Evolutionary conservation across 2,329 filamentous ascomycete genomes (phyloP).

Genomic region (Orbilia javanica): DNA sequence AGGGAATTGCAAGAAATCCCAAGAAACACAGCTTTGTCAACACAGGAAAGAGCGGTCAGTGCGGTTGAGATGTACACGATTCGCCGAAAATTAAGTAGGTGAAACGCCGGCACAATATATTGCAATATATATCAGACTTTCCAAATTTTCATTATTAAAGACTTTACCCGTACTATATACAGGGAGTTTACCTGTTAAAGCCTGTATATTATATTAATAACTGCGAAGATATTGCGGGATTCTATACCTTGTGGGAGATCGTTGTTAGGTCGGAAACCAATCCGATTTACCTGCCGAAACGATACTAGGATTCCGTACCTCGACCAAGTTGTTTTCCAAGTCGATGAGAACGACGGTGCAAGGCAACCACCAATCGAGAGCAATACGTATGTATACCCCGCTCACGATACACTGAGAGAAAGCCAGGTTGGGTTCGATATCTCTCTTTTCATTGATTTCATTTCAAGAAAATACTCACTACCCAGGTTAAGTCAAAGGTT

Average conservation of each 20-base stretch:
- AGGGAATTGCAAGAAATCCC: constrained; percentile 10
- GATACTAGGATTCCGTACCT: constrained; percentile 19
- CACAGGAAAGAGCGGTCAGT: constrained; percentile 25
- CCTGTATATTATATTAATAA: background rate
- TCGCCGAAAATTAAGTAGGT: constrained; percentile 32
- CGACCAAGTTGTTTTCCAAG: background rate
- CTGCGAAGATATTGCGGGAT: background rate
- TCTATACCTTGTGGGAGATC: constrained; percentile 13
- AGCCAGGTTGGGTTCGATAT: background rate
- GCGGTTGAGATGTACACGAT: constrained; percentile 26
- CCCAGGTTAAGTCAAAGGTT: too few species aligned
- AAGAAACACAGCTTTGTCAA: constrained; percentile 11
- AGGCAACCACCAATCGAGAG: constrained; percentile 30
- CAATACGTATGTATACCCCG: background rate
- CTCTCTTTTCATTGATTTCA: background rate
- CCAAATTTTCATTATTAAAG: constrained; percentile 40
- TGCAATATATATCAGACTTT: constrained; percentile 35
- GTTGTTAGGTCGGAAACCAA: constrained; percentile 26
- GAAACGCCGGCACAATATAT: constrained; percentile 25
- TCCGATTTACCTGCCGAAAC: constrained; percentile 47
- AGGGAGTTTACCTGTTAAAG: constrained; percentile 28
- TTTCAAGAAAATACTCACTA: background rate
- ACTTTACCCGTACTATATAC: constrained; percentile 37
- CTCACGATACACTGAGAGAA: background rate
- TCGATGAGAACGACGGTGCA: background rate